Percentiles rank a stretch among this genome's conserved stretches.
phyloP scores from a whole-genome alignment of 192 early-diverging fungal species.

The Lunasporangiospora selenospora region DNA sequence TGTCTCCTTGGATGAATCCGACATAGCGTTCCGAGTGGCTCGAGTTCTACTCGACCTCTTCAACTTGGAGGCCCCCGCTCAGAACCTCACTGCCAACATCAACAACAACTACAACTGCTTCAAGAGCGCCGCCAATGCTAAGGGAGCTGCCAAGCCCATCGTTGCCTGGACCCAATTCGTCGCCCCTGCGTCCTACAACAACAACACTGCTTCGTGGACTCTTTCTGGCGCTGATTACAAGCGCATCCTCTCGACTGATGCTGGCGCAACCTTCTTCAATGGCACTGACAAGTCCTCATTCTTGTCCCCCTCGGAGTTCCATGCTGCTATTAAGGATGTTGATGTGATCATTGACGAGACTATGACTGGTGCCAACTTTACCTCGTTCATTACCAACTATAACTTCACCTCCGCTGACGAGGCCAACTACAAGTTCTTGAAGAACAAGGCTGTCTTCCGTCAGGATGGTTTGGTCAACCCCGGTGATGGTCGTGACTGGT shows the following conservation, averaged over 20 bases:
- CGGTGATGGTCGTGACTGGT: slow-evolving; percentile 74
- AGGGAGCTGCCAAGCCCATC: slow-evolving; percentile 39
- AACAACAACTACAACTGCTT: slow-evolving; percentile 66
- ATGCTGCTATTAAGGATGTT: slow-evolving; percentile 58
- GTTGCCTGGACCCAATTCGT: slow-evolving; percentile 71
- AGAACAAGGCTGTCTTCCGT: slow-evolving; percentile 63
- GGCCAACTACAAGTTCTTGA: slow-evolving; percentile 61
- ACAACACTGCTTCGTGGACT: slow-evolving; percentile 71
- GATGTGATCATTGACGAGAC: slow-evolving; percentile 79
- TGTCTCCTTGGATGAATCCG: too few relatives aligned
- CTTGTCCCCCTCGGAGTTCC: slow-evolving; percentile 52
- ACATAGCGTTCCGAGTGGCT: slow-evolving; percentile 68
- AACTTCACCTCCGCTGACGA: slow-evolving; percentile 46
- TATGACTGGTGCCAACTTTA: slow-evolving; percentile 52
- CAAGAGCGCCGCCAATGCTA: slow-evolving; percentile 39
- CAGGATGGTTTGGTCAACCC: slow-evolving; percentile 70
- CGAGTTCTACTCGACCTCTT: slow-evolving; percentile 67
- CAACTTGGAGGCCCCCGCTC: slow-evolving; percentile 64
- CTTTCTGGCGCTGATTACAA: slow-evolving; percentile 66
- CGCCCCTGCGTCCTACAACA: slow-evolving; percentile 66
- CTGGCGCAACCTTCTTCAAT: slow-evolving; percentile 68
- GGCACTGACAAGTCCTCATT: slow-evolving; percentile 40
- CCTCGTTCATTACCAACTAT: slow-evolving; percentile 59
- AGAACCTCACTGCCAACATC: slow-evolving; percentile 52
- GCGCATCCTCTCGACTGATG: slow-evolving; percentile 64